Base-by-base conservation (phyloP, 345 rosid species). In the Erodium maritimum region DNA sequence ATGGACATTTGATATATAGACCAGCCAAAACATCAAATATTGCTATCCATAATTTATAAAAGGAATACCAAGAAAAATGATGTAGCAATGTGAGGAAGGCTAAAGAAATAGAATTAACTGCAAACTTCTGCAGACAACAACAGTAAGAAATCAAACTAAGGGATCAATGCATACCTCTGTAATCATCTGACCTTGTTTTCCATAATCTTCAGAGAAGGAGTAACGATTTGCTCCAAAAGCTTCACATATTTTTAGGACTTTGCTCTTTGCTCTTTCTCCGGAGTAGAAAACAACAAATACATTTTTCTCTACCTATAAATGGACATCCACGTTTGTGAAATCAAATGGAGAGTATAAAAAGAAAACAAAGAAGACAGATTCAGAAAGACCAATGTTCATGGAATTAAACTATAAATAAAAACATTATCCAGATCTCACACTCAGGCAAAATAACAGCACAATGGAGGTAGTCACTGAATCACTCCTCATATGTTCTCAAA, bases 161-260 rank as follows among this genome's bases (percentile, higher is more conserved):
- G 50, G 24, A n/a, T 55, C 5, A 61, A 68, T 9, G 23, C 65
- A 63, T 77, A 87, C 99, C 81, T 87, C 82, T 2, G 66, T 61
- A 61, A 77, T 73, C 81, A 81, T 82, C 59, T 83, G 82, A 62
- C 70, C 71, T 77, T 87, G 99, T 70, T 71, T 87, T 59, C 83
- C 82, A 25, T 82, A 63, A 17, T 90, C 97, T 66, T 87, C 97
- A 20, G 80, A 73, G 75, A 90, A 94, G 67, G 93, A 75, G 76
- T 93, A 93, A 48, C 95, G 91, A 69, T 85, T 94, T 61, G 99
- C 96, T 25, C 91, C 99, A 85, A 90, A 90, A 63, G 95, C 99
- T 70, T 94, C 99, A 72, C 97, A 85, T 67, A 87, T 90, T 76
- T 87, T 90, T 51, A 85, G 79, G 68, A 94, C 82, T 80, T 94